phyloP scores from a whole-genome alignment of 352 stramenopile species.

The Pythium sp. region DNA sequence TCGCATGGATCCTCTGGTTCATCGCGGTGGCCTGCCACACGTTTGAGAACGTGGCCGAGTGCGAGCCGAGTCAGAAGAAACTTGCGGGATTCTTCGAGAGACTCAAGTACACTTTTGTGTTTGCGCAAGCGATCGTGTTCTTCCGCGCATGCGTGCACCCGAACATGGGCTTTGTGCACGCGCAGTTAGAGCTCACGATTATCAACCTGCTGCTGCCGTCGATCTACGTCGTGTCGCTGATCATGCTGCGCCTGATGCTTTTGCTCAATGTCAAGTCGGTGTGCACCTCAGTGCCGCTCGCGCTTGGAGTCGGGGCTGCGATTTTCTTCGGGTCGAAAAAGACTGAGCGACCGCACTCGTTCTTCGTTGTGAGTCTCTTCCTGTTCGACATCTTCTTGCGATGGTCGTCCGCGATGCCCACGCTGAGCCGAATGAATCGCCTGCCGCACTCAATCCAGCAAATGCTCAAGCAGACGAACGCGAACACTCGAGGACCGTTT shows the following conservation, averaged over 20 bases:
- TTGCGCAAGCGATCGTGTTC: conserved; percentile 81
- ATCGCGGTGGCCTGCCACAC: conserved; percentile 65
- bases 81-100: conserved; percentile 71
- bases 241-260: conserved; percentile 70
- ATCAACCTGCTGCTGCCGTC: conserved; percentile 85
- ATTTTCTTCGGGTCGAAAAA: conserved; percentile 73
- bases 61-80: conserved; percentile 62
- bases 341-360: conserved; percentile 73
- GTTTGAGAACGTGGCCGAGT: conserved; percentile 45
- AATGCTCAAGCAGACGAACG: conserved; percentile 58
- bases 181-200: conserved; percentile 85
- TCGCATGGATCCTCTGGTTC: conserved; percentile 83
- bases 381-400: conserved; percentile 69
- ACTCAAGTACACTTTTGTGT: conserved; percentile 80
- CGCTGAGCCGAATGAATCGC: conserved; percentile 44
- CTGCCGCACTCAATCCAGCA: conserved; percentile 51
- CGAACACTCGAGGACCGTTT: conserved; percentile 36
- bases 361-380: conserved; percentile 74
- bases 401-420: conserved; percentile 45
- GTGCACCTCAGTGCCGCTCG: conserved; percentile 48
- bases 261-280: conserved; percentile 49
- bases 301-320: conserved; percentile 39
- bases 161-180: conserved; percentile 84
- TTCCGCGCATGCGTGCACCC: conserved; percentile 73
- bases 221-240: conserved; percentile 85